phyloP scores from a whole-genome alignment of 1,139 yeast genomes.

The Suhomyces wounanorum region DNA sequence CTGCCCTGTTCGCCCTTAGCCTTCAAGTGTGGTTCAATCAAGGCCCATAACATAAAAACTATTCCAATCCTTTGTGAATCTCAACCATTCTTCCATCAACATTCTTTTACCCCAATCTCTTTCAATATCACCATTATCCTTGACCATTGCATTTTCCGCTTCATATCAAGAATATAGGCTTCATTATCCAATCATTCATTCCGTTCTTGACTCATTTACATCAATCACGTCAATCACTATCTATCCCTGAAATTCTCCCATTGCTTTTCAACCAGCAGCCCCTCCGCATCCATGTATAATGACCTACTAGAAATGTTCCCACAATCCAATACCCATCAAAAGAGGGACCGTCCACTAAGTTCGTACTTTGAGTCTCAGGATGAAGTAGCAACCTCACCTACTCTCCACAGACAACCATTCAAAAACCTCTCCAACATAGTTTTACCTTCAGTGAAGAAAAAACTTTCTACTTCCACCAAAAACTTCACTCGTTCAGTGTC shows the following conservation, averaged over 20 bases:
- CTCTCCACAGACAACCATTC: slow-evolving; percentile 28
- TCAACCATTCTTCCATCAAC: neutral
- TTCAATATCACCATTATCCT: neutral
- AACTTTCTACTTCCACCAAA: slow-evolving; percentile 21
- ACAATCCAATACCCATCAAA: slow-evolving; percentile 11
- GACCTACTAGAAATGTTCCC: slow-evolving; percentile 7
- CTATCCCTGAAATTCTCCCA: neutral
- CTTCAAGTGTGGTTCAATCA: neutral
- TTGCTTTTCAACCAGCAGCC: neutral
- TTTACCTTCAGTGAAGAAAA: slow-evolving; percentile 25
- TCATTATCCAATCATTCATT: too few relatives aligned
- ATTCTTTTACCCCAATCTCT: neutral
- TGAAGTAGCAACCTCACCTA: slow-evolving; percentile 21
- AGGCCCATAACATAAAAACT: neutral
- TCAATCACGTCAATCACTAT: too few relatives aligned
- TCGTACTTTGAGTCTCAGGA: slow-evolving; percentile 38
- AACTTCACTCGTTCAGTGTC: slow-evolving; percentile 23
- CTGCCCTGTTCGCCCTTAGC: neutral
- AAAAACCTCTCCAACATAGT: slow-evolving; percentile 30
- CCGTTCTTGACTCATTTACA: neutral
- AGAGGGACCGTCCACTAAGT: slow-evolving; percentile 32
- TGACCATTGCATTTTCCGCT: too few relatives aligned
- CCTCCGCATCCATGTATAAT: neutral
- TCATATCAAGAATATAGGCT: too few relatives aligned
- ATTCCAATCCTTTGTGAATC: neutral